Base-by-base conservation (phyloP, 2,329 filamentous ascomycete species). In the Aspergillus aculeatus region DNA sequence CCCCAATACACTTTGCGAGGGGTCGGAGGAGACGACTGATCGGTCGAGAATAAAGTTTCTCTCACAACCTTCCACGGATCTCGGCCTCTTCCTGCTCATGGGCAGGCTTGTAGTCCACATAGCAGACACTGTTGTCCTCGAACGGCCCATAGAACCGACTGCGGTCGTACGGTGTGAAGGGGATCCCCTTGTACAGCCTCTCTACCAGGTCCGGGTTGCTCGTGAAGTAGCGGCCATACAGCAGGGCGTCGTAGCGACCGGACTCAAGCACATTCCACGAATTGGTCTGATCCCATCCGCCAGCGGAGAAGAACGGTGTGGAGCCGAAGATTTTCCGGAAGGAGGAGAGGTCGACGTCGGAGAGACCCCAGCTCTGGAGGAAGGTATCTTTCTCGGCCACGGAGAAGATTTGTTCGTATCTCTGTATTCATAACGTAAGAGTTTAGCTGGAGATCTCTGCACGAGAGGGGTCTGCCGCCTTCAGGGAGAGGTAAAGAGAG, bases 301-400 rank as follows among this genome's bases (percentile, higher is more conserved):
- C 84, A 0, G 81, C 83, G 0, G 83, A 80, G 62, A 86, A 79
- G 71, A 86, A 84, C 0, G 83, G 83, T 0, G 83, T 82, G 5
- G 74, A 70, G 2, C 78, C 79, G 54, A 84, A 81, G 60, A 86
- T 85, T 11, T 77, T 64, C 21, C 82, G 79, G 66, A 85, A 84
- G 2, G 73, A 58, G 7, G 75, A 75, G 1, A 85, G 73, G 48
- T 80, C 77, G 21, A 83, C 76, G 3, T 78, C 69, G 6, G 69
- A 51, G 5, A 84, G 68, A 2, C 78, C 78, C 81, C 81, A 84
- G 5, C 77, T 78, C 26, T 72, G 58, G 4, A 85, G 73, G 64
- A 82, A 81, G 31, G 72, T 68, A 29, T 82, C 78, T 65, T 84
- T 84, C 64, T 84, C 80, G 11, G 73, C 68, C 14, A 75, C 70